Evolutionary conservation across 2,329 filamentous ascomycete species (phyloP), one percentile per base, ranked within the genome.

Genomic region (Pestalotiopsis sp.): DNA sequence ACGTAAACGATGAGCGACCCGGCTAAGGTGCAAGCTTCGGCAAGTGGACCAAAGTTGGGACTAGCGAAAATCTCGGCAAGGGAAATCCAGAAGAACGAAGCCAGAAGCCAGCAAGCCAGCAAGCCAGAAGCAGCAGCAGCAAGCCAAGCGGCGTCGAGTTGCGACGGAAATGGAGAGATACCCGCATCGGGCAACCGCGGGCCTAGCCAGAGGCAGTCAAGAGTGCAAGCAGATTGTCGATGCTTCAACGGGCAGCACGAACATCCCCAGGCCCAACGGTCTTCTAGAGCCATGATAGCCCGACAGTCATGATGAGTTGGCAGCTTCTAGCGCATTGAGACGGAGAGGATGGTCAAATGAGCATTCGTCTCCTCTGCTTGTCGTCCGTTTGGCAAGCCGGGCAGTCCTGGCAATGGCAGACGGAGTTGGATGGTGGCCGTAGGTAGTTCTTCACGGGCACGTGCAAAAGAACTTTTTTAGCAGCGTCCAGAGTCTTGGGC

Each of bases 271-370:
- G 45, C 45, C 45, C 45, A 52, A 52, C 45, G 45, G 45, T 52
- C 45, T 52, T 52, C 45, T 52, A 52, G 45, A 52, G 45, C 45
- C 45, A 20, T 9, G 20, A 52, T n/a, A 52, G 45, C 45, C 45
- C 11, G 62, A 69, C 31, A 68, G 52, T 64, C 67, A 63, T 56
- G 67, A 69, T 69, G 71, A 70, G 71, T 70, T 72, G 69, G 64
- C 69, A 67, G 39, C 38, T 45, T 57, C 69, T 64, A 69, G 66
- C 67, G 72, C 70, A 70, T 70, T 39, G 62, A 68, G 59, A 45
- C 23, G 62, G 52, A 49, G 27, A 70, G 56, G 62, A 52, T 65
- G 23, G 41, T 36, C 45, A 67, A 65, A 65, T 68, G 69, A 67
- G 64, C n/a, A 58, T 20, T 31, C 67, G 63, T 56, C 20, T 39